These are phyloP conservation scores for Neofusicoccum ribis DNA, from an alignment of 2,329 filamentous ascomycete genomes.

Conservation along the genomic window DNA sequence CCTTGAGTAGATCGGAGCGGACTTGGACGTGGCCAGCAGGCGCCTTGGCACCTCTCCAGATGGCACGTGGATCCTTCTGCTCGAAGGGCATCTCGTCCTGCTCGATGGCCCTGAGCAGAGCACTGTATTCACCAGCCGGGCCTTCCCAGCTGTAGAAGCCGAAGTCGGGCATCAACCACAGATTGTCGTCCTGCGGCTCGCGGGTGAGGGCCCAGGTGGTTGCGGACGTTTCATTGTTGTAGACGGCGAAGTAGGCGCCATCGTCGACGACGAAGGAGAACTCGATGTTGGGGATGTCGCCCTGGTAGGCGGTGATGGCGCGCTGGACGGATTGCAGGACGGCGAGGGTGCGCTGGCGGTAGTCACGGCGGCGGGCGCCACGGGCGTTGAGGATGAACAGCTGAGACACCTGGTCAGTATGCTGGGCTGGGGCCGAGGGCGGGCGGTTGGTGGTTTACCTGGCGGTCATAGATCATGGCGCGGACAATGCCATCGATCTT, in stretches of 20 bases:
- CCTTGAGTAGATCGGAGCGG: conserved; percentile 25
- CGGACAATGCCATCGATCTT: conserved; percentile 25
- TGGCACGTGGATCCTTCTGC: conserved; percentile 24
- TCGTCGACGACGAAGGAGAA: conserved; percentile 52
- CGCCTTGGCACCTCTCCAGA: conserved; percentile 29
- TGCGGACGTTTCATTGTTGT: conserved; percentile 14
- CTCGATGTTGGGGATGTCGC: conserved; percentile 51
- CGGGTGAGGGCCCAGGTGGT: conserved; percentile 19
- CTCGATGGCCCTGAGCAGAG: conserved; percentile 20
- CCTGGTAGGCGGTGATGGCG: conserved; percentile 53
- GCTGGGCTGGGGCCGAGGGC: not conserved
- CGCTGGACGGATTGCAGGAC: conserved; percentile 56
- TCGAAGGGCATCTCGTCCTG: conserved; percentile 15
- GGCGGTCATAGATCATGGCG: conserved; percentile 32
- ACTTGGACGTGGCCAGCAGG: conserved; percentile 23
- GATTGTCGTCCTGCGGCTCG: conserved; percentile 14
- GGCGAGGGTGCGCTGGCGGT: conserved; percentile 38
- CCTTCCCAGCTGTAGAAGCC: conserved; percentile 23
- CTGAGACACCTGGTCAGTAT: conserved; percentile 23
- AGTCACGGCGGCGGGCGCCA: conserved; percentile 22
- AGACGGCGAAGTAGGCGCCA: conserved; percentile 17
- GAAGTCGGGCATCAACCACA: conserved; percentile 28
- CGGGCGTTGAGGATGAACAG: conserved; percentile 35
- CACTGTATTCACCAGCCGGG: conserved; percentile 18
- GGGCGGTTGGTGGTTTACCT: conserved; percentile 22